Conservation (phyloP, 176 grass and related monocot species). For the Musa acuminata region DNA sequence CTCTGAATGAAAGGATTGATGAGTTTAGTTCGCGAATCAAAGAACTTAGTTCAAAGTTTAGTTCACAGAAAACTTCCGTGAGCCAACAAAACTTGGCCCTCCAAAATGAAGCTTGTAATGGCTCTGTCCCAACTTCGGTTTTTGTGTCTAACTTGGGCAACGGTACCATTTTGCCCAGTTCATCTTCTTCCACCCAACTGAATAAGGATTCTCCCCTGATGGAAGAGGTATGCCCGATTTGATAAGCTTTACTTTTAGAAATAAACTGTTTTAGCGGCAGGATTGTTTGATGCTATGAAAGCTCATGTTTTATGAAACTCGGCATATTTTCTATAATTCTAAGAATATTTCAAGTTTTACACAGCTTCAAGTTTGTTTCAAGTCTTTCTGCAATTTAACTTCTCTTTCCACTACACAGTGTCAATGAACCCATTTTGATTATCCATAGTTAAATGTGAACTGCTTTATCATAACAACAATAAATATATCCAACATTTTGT, state of each 20-base stretch:
- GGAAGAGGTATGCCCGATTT: constrained; percentile 54
- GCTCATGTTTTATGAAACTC: too few species aligned
- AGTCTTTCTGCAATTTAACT: too few species aligned
- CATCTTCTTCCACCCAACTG: constrained; percentile 67
- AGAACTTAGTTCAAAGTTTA: constrained; percentile 77
- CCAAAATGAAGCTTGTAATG: constrained; percentile 65
- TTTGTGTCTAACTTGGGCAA: constrained; percentile 84
- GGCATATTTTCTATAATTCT: background rate
- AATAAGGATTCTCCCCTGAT: constrained; percentile 58
- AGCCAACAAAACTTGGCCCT: constrained; percentile 83
- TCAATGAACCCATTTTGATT: too few species aligned
- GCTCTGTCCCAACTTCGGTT: constrained; percentile 63
- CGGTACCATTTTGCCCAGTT: constrained; percentile 74
- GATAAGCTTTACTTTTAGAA: background rate
- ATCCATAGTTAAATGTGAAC: too few species aligned
- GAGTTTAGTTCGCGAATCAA: constrained; percentile 87
- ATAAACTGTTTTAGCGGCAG: background rate
- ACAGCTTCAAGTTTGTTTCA: too few species aligned
- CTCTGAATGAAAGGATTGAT: constrained; percentile 91
- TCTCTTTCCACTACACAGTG: too few species aligned
- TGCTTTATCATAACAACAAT: too few species aligned
- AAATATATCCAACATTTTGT: too few species aligned
- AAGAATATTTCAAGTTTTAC: background rate
- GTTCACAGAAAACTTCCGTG: constrained; percentile 42
- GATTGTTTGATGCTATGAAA: background rate